Evolutionary conservation across 192 early-diverging fungal genomes (phyloP).

Genomic region (Podila horticola): DNA sequence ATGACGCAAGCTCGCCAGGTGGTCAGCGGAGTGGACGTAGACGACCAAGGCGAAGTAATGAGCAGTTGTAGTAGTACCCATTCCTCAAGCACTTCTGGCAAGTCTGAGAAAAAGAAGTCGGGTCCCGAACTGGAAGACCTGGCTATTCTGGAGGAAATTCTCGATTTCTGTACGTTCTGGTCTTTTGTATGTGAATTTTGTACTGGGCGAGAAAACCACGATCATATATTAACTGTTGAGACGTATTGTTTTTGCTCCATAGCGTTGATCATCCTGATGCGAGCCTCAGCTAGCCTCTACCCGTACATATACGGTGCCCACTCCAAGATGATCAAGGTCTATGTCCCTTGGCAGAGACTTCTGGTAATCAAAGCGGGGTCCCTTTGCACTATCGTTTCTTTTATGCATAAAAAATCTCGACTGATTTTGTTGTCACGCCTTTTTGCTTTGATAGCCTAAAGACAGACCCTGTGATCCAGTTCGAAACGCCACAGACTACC

Average conservation of each 20-base stretch:
- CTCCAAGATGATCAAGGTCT: conserved; percentile 18
- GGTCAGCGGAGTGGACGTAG: conserved; percentile 33
- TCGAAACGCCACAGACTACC: conserved; percentile 19
- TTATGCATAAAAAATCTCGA: neutral
- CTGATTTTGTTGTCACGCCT: too few relatives aligned
- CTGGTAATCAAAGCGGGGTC: neutral
- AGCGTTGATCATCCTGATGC: conserved; percentile 44
- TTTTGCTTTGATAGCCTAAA: neutral
- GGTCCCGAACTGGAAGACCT: conserved; percentile 33
- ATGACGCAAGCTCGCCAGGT: conserved; percentile 14
- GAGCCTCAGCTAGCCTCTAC: conserved; percentile 30
- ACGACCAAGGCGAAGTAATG: neutral
- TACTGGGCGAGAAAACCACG: neutral
- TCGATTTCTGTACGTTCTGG: conserved; percentile 35
- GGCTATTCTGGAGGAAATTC: conserved; percentile 30
- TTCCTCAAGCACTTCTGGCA: neutral
- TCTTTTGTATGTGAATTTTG: neutral
- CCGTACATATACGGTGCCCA: conserved; percentile 21
- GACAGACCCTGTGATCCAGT: conserved; percentile 1
- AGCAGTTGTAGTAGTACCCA: neutral
- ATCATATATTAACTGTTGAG: neutral
- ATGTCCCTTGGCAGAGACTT: conserved; percentile 23
- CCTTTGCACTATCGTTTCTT: neutral
- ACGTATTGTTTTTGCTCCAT: neutral
- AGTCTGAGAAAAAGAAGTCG: conserved; percentile 5